These are phyloP conservation scores for Russula ochroleuca DNA, from an alignment of 768 basidiomycete species.

Conservation along the genomic window DNA sequence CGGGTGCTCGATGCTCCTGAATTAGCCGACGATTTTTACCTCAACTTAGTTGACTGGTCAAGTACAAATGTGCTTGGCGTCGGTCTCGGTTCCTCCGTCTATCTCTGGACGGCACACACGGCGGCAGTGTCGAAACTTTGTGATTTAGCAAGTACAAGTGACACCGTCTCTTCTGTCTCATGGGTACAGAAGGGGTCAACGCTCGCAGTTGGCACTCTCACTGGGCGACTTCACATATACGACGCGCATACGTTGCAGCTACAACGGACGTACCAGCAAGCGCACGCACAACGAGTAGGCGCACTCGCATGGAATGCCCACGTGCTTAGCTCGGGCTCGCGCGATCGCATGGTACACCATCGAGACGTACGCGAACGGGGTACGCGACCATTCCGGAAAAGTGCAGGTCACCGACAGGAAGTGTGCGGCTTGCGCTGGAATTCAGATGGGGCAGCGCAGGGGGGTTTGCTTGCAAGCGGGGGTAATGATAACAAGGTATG, in stretches of 20 bases:
- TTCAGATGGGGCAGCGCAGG: conserved; percentile 43
- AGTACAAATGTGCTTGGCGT: conserved; percentile 93
- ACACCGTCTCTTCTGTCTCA: conserved; percentile 80
- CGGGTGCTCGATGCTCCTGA: conserved; percentile 96
- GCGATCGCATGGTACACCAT: conserved; percentile 87
- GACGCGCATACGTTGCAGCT: conserved; percentile 75
- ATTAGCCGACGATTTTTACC: conserved; percentile 96
- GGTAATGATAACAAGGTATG: conserved; percentile 99
- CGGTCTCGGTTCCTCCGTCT: conserved; percentile 87
- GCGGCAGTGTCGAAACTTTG: conserved; percentile 89
- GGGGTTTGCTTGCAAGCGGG: conserved; percentile 77
- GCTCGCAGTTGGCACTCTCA: conserved; percentile 89
- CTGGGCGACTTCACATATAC: conserved; percentile 87
- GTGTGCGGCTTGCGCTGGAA: conserved; percentile 97
- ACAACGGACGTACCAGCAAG: conserved; percentile 77
- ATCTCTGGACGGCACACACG: conserved; percentile 95
- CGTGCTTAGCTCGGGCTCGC: conserved; percentile 83
- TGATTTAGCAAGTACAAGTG: conserved; percentile 59
- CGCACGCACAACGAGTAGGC: conserved; percentile 87
- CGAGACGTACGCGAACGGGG: conserved; percentile 81
- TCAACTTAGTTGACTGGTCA: conserved; percentile 97
- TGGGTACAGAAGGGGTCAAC: conserved; percentile 95
- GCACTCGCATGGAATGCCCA: conserved; percentile 91
- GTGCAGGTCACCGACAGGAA: conserved; percentile 81
- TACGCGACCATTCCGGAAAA: conserved; percentile 60